Percentiles rank a stretch among this genome's conserved stretches.
These are phyloP conservation scores for Fusarium cicatricum DNA, from an alignment of 2,329 filamentous ascomycete species.

Conservation along the genomic window DNA sequence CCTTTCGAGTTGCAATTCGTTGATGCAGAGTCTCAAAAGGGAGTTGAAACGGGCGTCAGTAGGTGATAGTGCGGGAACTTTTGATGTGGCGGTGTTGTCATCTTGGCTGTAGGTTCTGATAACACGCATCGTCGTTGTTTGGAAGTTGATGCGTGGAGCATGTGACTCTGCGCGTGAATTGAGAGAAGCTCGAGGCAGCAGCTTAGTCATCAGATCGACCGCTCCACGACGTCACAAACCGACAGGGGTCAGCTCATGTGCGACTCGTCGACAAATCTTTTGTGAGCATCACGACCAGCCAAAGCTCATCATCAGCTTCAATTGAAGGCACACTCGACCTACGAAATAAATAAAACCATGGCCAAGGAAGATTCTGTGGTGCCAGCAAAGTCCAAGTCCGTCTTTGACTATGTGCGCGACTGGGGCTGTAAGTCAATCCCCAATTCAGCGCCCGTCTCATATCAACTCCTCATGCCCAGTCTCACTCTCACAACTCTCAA, in stretches of 20 bases:
- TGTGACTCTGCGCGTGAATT: too few relatives aligned
- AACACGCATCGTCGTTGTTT: not conserved
- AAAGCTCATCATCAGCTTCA: constrained; percentile 6
- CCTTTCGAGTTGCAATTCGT: not conserved
- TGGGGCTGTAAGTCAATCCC: constrained; percentile 59
- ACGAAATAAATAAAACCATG: constrained; percentile 38
- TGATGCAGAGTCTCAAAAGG: not conserved
- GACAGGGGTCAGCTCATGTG: constrained; percentile 11
- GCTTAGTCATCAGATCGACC: constrained; percentile 28
- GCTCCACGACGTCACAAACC: constrained; percentile 29
- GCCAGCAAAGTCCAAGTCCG: constrained; percentile 41
- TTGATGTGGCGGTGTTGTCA: not conserved
- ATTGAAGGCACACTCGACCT: constrained; percentile 24
- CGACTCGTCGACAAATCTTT: constrained; percentile 22
- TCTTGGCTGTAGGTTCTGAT: not conserved
- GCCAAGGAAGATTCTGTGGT: constrained; percentile 31
- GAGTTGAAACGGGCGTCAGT: not conserved
- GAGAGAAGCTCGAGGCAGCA: not conserved
- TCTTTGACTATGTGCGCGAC: constrained; percentile 49
- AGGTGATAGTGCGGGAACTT: not conserved
- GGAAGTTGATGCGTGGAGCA: not conserved
- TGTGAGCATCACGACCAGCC: constrained; percentile 21
- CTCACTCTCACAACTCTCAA: not conserved
- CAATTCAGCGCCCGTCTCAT: constrained; percentile 10
- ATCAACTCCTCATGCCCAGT: not conserved